These are phyloP conservation scores for Dactylellina parvicollis DNA, from an alignment of 2,329 filamentous ascomycete genomes.

Conservation along the genomic window DNA sequence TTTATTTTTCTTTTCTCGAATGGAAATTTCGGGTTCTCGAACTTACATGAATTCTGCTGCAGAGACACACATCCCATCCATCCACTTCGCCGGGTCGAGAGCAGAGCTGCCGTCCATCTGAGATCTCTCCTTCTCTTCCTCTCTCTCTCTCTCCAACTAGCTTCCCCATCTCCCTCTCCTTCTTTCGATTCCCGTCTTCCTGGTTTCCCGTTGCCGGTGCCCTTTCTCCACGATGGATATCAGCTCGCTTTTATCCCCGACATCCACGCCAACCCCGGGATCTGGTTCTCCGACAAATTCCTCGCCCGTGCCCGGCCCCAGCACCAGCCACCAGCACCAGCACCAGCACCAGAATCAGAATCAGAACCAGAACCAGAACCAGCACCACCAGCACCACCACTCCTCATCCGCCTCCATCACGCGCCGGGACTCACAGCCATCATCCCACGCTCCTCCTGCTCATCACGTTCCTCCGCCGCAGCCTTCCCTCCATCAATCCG, in stretches of 20 bases:
- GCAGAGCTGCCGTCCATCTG: not conserved
- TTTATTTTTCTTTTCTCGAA: slow-evolving; percentile 4
- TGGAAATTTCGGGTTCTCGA: too few species aligned
- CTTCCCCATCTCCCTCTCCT: not conserved
- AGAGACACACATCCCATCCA: not conserved
- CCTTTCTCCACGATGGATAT: slow-evolving; percentile 52
- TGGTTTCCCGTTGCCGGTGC: not conserved
- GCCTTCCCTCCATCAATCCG: too few species aligned
- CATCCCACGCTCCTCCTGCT: not conserved
- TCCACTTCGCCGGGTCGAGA: not conserved
- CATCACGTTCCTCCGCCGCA: too few species aligned
- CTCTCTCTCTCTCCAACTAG: not conserved
- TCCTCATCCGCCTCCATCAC: slow-evolving; percentile 14
- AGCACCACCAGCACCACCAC: not conserved
- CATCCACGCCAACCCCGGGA: slow-evolving; percentile 52
- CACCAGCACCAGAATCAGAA: not conserved
- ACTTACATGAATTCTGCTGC: not conserved
- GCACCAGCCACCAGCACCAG: slow-evolving; percentile 12
- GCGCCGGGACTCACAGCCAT: slow-evolving; percentile 27
- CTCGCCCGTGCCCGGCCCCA: slow-evolving; percentile 48
- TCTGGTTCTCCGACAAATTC: slow-evolving; percentile 50
- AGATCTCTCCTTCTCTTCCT: not conserved
- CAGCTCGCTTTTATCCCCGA: slow-evolving; percentile 51
- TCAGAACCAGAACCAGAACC: slow-evolving; percentile 9
- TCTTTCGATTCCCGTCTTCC: not conserved